Evolutionary conservation across 2,329 filamentous ascomycete species (phyloP).

Genomic region (Helotiales sp.): DNA sequence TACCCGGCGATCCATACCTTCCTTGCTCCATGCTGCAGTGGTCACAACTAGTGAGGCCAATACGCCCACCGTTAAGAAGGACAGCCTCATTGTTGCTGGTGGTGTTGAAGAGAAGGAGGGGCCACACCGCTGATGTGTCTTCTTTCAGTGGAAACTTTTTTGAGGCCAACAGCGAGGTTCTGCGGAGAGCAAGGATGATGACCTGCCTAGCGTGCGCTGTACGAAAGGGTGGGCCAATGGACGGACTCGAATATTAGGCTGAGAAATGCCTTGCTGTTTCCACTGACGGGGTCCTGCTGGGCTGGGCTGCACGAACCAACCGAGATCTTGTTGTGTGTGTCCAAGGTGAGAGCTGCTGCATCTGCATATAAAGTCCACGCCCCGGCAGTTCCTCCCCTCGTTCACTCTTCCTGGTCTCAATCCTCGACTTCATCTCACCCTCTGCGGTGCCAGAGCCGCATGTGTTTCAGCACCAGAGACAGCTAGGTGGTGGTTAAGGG

Average conservation of each 20-base stretch:
- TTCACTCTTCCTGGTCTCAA: not conserved
- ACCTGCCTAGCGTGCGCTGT: not conserved
- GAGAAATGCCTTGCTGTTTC: constrained; percentile 22
- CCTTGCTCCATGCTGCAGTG: constrained; percentile 39
- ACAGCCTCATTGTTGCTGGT: constrained; percentile 34
- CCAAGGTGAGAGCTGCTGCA: constrained; percentile 1
- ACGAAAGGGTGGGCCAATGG: not conserved
- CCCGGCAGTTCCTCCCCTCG: not conserved
- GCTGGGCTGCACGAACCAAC: constrained; percentile 1
- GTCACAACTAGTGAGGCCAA: constrained; percentile 31
- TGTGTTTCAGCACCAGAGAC: constrained; percentile 2
- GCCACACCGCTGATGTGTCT: constrained; percentile 25
- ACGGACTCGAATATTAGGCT: not conserved
- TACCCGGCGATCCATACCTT: constrained; percentile 31
- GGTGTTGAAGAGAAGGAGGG: constrained; percentile 9
- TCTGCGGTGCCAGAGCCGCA: constrained; percentile 1
- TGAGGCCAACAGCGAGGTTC: constrained; percentile 16
- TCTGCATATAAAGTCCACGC: not conserved
- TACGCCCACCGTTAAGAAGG: constrained; percentile 30
- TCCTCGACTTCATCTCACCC: not conserved
- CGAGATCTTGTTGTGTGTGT: constrained; percentile 1
- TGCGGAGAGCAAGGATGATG: not conserved
- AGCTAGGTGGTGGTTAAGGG: not conserved
- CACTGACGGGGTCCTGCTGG: constrained; percentile 15
- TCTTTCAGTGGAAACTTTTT: constrained; percentile 11